Conservation (phyloP, 345 rosid genomes). For the Lumnitzera littorea region DNA sequence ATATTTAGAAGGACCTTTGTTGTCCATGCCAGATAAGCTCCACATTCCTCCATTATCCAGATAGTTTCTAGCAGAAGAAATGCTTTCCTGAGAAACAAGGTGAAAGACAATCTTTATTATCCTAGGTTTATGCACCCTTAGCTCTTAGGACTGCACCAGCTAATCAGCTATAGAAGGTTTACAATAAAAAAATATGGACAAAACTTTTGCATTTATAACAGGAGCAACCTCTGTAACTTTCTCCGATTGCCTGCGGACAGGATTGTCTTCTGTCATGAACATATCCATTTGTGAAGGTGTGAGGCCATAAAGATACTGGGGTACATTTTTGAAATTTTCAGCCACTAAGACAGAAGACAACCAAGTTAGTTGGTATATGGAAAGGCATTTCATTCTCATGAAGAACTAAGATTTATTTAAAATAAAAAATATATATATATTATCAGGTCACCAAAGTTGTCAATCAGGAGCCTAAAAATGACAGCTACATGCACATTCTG, state of each 20-base stretch:
- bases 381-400: neutral
- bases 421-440: too few relatives aligned
- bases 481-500: too few relatives aligned
- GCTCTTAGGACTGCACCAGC: too few relatives aligned
- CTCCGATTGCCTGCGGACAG: slow-evolving; percentile 51
- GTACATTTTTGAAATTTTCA: slow-evolving; percentile 78
- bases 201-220: neutral
- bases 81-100: slow-evolving; percentile 48
- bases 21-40: slow-evolving; percentile 37
- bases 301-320: slow-evolving; percentile 74
- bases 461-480: too few relatives aligned
- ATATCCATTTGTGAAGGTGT: slow-evolving; percentile 73
- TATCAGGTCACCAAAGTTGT: neutral
- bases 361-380: slow-evolving; percentile 2
- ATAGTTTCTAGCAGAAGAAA: slow-evolving; percentile 59
- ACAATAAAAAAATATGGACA: too few relatives aligned
- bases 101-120: neutral
- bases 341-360: slow-evolving; percentile 39
- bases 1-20: slow-evolving; percentile 39
- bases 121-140: neutral
- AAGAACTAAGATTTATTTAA: neutral
- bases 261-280: slow-evolving; percentile 90
- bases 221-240: slow-evolving; percentile 58
- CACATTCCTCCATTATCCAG: slow-evolving; percentile 56
- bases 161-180: too few relatives aligned